A percentile compares a stretch with the other conserved stretches of the same genome.
Evolutionary conservation across 208 protist genomes (phyloP).

Genomic region (Paratrypanosoma confusum): DNA sequence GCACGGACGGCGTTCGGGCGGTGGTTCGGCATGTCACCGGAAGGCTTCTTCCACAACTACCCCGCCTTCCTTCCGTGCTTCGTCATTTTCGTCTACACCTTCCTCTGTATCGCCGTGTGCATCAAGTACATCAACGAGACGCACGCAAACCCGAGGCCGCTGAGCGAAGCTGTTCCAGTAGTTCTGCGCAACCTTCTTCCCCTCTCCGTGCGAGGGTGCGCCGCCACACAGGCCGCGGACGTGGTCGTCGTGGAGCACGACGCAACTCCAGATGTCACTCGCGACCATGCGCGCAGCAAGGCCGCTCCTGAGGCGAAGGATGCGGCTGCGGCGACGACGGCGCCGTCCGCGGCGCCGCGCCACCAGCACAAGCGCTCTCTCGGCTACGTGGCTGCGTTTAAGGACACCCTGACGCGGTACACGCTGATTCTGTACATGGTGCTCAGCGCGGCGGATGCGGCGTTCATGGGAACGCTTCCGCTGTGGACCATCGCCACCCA

Average conservation of each 20-base stretch:
- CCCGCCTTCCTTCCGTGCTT: slow-evolving; percentile 42
- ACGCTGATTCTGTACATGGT: slow-evolving; percentile 60
- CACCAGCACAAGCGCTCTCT: slow-evolving; percentile 3
- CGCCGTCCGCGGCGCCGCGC: slow-evolving; percentile 11
- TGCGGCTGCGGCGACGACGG: background rate
- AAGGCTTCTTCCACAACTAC: slow-evolving; percentile 24
- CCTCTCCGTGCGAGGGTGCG: slow-evolving; percentile 10
- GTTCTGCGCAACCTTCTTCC: slow-evolving; percentile 17
- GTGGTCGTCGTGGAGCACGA: slow-evolving; percentile 11
- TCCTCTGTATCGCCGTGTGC: slow-evolving; percentile 37
- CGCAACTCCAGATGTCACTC: slow-evolving; percentile 5
- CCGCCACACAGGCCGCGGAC: slow-evolving; percentile 6
- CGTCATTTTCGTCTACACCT: slow-evolving; percentile 38
- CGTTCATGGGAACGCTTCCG: slow-evolving; percentile 33
- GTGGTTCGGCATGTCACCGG: slow-evolving; percentile 18
- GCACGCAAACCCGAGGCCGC: slow-evolving; percentile 34
- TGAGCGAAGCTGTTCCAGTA: slow-evolving; percentile 27
- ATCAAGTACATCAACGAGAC: slow-evolving; percentile 48
- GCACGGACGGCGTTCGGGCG: slow-evolving; percentile 10
- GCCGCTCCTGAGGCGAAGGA: background rate
- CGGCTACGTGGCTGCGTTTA: slow-evolving; percentile 48
- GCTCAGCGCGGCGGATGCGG: slow-evolving; percentile 45
- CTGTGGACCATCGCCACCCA: slow-evolving; percentile 27
- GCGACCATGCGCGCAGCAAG: background rate
- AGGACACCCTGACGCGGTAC: slow-evolving; percentile 22